A percentile compares a stretch with the other conserved stretches of the same genome.
These are phyloP conservation scores for Diversispora epigaea DNA, from an alignment of 192 early-diverging fungal species.

Conservation along the genomic window DNA sequence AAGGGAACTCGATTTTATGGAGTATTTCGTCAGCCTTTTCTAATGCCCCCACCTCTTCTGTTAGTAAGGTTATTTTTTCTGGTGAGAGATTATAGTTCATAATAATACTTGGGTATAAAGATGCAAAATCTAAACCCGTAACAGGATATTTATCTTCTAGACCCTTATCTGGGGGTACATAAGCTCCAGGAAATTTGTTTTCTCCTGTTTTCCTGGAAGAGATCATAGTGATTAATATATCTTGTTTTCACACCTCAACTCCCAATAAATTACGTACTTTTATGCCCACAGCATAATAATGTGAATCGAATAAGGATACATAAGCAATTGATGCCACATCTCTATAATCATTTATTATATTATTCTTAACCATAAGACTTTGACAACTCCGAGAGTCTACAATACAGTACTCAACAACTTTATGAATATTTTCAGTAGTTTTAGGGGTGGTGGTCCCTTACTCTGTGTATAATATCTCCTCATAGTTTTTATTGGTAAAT, in stretches of 20 bases:
- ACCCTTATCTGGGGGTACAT: background rate
- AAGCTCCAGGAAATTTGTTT: background rate
- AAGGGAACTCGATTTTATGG: background rate
- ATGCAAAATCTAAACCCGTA: slow-evolving; percentile 17
- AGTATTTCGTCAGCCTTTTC: background rate
- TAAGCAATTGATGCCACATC: slow-evolving; percentile 2
- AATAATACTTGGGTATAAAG: slow-evolving; percentile 23
- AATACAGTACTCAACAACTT: background rate
- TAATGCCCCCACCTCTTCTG: slow-evolving; percentile 2
- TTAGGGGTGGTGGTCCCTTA: background rate
- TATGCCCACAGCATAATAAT: too few species aligned
- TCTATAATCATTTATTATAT: slow-evolving; percentile 15
- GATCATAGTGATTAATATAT: slow-evolving; percentile 10
- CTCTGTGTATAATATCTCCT: too few species aligned
- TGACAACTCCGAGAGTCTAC: background rate
- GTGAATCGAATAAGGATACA: background rate
- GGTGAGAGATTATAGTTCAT: background rate
- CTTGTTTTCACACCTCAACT: background rate
- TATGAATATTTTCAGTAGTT: background rate
- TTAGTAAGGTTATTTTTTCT: background rate
- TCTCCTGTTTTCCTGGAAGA: slow-evolving; percentile 1
- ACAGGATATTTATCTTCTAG: background rate
- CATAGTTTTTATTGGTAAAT: too few species aligned
- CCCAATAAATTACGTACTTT: slow-evolving; percentile 19
- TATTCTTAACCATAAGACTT: slow-evolving; percentile 10